Evolutionary conservation across 495 filamentous ascomycete genomes (phyloP).

Genomic region (Coniosporium apollinis): DNA sequence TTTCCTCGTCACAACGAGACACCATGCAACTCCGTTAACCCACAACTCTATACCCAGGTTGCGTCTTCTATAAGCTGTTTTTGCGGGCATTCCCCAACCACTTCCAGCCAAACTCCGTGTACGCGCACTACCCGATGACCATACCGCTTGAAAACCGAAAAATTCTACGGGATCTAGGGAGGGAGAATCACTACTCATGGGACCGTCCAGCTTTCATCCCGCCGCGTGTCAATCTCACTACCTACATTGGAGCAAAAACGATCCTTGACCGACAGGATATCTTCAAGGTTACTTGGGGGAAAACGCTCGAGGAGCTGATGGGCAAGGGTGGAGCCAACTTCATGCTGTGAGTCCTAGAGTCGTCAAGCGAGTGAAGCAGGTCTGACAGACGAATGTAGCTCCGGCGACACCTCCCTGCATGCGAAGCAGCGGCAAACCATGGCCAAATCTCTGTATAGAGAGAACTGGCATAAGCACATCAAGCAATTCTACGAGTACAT

Average conservation of each 20-base stretch:
- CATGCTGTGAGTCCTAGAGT: slow-evolving; percentile 29
- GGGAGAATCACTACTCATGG: slow-evolving; percentile 55
- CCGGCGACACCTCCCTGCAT: slow-evolving; percentile 31
- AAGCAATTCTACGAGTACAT: slow-evolving; percentile 42
- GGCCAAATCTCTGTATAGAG: slow-evolving; percentile 27
- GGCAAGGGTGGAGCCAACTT: slow-evolving; percentile 37
- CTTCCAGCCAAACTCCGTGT: slow-evolving; percentile 65
- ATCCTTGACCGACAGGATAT: slow-evolving; percentile 43
- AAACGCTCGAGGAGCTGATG: slow-evolving; percentile 35
- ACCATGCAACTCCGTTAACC: no score
- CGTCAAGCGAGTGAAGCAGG: no score
- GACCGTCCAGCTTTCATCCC: slow-evolving; percentile 40
- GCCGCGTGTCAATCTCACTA: slow-evolving; percentile 36
- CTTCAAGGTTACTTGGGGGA: slow-evolving; percentile 50
- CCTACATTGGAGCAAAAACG: slow-evolving; percentile 43
- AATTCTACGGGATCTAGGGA: slow-evolving; percentile 56
- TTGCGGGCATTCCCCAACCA: slow-evolving; percentile 62
- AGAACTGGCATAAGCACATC: slow-evolving; percentile 33
- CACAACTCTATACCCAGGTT: no score
- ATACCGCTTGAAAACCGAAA: slow-evolving; percentile 54
- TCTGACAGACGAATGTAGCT: no score
- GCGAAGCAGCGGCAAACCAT: slow-evolving; percentile 28
- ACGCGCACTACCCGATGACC: slow-evolving; percentile 80
- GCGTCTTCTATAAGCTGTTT: slow-evolving; percentile 73
- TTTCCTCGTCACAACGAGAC: no score